phyloP scores from a whole-genome alignment of 345 rosid species.

The Erodium maritimum region DNA sequence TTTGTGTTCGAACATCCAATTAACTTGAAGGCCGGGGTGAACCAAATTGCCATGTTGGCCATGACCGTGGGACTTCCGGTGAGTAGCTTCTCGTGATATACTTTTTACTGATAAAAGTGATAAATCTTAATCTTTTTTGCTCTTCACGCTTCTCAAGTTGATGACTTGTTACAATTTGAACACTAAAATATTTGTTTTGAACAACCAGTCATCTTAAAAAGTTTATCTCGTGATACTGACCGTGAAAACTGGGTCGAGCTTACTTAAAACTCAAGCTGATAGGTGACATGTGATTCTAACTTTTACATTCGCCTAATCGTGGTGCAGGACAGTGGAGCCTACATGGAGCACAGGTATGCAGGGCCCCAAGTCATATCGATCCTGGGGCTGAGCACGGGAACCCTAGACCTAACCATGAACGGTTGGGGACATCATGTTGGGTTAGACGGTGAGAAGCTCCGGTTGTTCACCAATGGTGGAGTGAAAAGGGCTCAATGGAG shows the following conservation, averaged over 20 bases:
- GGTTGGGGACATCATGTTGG: slow-evolving; percentile 65
- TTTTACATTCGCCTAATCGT: too few species aligned
- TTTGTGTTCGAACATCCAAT: slow-evolving; percentile 52
- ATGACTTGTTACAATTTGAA: too few species aligned
- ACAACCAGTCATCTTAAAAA: too few species aligned
- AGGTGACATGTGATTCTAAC: too few species aligned
- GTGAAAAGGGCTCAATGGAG: slow-evolving; percentile 21
- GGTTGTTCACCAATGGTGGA: slow-evolving; percentile 20
- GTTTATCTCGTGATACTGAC: too few species aligned
- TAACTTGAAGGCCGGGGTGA: slow-evolving; percentile 36
- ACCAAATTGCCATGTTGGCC: slow-evolving; percentile 42
- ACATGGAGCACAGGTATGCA: slow-evolving; percentile 65
- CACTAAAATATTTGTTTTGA: too few species aligned
- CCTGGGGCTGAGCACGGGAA: slow-evolving; percentile 71
- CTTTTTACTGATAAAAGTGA: too few species aligned
- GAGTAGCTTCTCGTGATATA: too few species aligned
- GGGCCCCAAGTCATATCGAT: slow-evolving; percentile 57
- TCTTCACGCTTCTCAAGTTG: too few species aligned
- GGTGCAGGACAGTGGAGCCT: slow-evolving; percentile 75
- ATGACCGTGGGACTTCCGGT: slow-evolving; percentile 61
- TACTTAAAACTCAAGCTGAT: too few species aligned
- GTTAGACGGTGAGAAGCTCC: slow-evolving; percentile 22
- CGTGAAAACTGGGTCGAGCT: too few species aligned
- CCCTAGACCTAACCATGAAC: slow-evolving; percentile 43
- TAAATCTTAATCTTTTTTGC: too few species aligned